Base-by-base conservation (phyloP, 2,329 filamentous ascomycete genomes). In the Fusarium ramigenum region DNA sequence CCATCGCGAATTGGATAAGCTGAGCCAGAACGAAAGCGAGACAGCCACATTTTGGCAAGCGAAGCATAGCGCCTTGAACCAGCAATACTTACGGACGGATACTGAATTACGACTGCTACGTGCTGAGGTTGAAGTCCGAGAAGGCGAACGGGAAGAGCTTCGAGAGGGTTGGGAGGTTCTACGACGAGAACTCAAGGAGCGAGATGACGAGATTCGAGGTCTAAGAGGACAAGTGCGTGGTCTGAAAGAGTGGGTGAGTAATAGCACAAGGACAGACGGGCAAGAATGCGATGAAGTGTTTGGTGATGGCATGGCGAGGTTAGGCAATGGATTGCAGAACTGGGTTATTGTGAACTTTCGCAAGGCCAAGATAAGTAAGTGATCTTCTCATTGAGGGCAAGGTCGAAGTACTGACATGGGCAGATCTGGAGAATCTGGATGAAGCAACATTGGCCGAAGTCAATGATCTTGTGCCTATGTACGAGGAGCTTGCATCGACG, bases 261-360 rank as follows among this genome's bases (percentile, higher is more conserved):
- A 87, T 28, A 89, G 88, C 70, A 93, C 91, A 15, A 84, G 90
- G 37, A 85, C 87, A 56, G 89, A 90, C 36, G 88, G 88, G 28
- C 88, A 91, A 79, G 85, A 84, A 61, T 91, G 90, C 69, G 92
- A 94, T 76, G 90, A 92, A 79, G 89, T 90, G 16, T 88, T 94
- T 78, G 87, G 85, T 5, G 89, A 92, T 57, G 85, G 86, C 15
- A 89, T 93, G 84, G 84, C 86, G 56, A 85, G 87, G 64, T 79
- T 94, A 52, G 88, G 89, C 25, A 92, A 93, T 75, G 88, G 91
- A 30, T 81, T 93, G 74, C 91, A 93, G 82, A 93, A 94, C 75
- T 94, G 92, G 92, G 88, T 92, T 7, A 90, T 94, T 75, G 87
- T 88, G 32, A 89, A 92, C 78, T 94, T 92, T 73, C 86, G 92